Conservation (phyloP, 2,329 filamentous ascomycete species). For the Blastomyces parvus region DNA sequence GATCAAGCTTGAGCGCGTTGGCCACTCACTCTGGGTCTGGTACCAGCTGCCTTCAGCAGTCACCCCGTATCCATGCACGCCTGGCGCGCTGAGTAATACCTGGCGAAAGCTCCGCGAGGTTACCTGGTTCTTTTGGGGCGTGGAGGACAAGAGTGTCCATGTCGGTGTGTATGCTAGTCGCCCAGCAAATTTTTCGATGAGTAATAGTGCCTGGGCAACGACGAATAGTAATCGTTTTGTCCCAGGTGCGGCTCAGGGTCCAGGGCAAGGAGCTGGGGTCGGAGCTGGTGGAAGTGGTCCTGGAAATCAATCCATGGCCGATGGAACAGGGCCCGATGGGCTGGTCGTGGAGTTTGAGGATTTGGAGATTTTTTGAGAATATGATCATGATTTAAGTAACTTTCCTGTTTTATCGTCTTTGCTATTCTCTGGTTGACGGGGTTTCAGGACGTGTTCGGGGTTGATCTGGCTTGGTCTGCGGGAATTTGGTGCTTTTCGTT, state of each 20-base stretch:
- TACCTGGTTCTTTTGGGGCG: slow-evolving; percentile 53
- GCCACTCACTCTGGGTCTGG: slow-evolving; percentile 49
- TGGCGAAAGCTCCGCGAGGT: slow-evolving; percentile 53
- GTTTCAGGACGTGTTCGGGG: slow-evolving; percentile 1
- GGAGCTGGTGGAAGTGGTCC: slow-evolving; percentile 15
- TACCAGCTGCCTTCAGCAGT: slow-evolving; percentile 40
- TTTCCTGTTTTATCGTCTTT: slow-evolving; percentile 4
- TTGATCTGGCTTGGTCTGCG: slow-evolving; percentile 4
- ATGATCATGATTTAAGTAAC: slow-evolving; percentile 8
- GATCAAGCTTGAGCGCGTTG: slow-evolving; percentile 49
- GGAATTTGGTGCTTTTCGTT: neutral
- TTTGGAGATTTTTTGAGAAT: slow-evolving; percentile 39
- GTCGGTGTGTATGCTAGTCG: slow-evolving; percentile 51
- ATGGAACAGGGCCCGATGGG: slow-evolving; percentile 23
- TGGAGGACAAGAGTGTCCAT: slow-evolving; percentile 49
- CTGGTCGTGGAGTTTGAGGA: slow-evolving; percentile 44
- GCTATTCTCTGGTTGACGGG: neutral
- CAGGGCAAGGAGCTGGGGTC: slow-evolving; percentile 12
- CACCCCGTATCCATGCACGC: slow-evolving; percentile 20
- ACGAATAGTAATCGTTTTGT: slow-evolving; percentile 25
- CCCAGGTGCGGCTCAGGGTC: slow-evolving; percentile 18
- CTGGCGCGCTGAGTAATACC: slow-evolving; percentile 34
- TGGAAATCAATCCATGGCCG: slow-evolving; percentile 1
- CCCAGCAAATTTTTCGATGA: slow-evolving; percentile 41
- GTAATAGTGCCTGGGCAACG: slow-evolving; percentile 31